Evolutionary conservation across 108 stramenopile genomes (phyloP).

Genomic region (Conticribra guillardii): DNA sequence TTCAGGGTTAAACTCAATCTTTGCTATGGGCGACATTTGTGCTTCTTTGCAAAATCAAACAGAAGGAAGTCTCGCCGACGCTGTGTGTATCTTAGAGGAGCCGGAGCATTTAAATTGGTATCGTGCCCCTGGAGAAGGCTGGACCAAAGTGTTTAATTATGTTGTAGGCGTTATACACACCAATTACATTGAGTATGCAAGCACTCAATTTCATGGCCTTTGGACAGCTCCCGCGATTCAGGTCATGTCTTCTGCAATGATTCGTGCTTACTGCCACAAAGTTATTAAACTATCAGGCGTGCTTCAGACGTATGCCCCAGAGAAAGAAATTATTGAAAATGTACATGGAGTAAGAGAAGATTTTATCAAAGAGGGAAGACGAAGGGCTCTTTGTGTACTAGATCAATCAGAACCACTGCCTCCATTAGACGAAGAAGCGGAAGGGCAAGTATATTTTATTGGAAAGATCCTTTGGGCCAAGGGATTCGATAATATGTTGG

Average conservation of each 20-base stretch:
- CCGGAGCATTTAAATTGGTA: conserved; percentile 93
- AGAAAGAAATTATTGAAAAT: conserved; percentile 79
- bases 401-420: background rate
- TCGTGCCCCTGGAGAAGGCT: conserved; percentile 81
- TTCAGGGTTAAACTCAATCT: conserved; percentile 67
- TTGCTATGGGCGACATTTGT: conserved; percentile 87
- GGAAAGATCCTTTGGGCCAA: conserved; percentile 90
- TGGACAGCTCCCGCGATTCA: conserved; percentile 78
- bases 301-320: conserved; percentile 79
- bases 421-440: conserved; percentile 31
- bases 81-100: conserved; percentile 83
- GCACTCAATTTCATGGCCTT: conserved; percentile 40
- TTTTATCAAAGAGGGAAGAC: conserved; percentile 50
- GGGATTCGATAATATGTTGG: conserved; percentile 77
- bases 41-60: conserved; percentile 46
- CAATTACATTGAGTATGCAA: conserved; percentile 59
- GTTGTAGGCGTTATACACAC: conserved; percentile 91
- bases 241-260: conserved; percentile 81
- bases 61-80: conserved; percentile 21
- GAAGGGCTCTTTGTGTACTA: conserved; percentile 21
- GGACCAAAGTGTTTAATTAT: conserved; percentile 86
- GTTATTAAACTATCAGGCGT: conserved; percentile 86
- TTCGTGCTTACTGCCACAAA: conserved; percentile 88
- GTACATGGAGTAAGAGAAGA: conserved; percentile 88
- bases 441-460: conserved; percentile 75